phyloP scores from a whole-genome alignment of 2,329 filamentous ascomycete genomes.

The Botrytis hyacinthi region DNA sequence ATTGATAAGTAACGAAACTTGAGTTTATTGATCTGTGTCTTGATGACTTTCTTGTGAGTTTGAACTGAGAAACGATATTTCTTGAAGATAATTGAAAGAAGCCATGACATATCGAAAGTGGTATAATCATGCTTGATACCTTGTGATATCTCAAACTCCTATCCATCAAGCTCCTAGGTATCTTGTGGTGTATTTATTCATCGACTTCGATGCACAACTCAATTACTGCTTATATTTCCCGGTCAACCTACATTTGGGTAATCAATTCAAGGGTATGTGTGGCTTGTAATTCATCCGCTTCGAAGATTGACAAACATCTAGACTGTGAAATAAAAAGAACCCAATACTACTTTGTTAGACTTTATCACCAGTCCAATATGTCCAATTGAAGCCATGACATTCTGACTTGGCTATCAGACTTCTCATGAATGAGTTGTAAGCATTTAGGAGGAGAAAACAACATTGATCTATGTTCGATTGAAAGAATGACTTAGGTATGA shows the following conservation, averaged over 20 bases:
- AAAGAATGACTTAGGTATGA: background rate
- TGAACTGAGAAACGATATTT: background rate
- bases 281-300: too few relatives aligned
- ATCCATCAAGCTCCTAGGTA: too few relatives aligned
- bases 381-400: background rate
- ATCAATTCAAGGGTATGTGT: too few relatives aligned
- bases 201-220: background rate
- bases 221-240: background rate
- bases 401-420: background rate
- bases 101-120: too few relatives aligned
- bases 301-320: background rate
- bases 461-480: too few relatives aligned
- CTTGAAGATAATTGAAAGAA: background rate
- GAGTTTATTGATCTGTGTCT: background rate
- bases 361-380: background rate
- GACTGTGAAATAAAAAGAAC: background rate
- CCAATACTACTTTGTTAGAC: too few relatives aligned
- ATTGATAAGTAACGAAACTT: background rate
- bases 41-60: background rate
- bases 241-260: too few relatives aligned
- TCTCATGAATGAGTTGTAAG: background rate
- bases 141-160: background rate
- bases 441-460: too few relatives aligned
- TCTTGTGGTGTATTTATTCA: background rate
- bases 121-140: background rate